These are phyloP conservation scores for Colletotrichum graminicola DNA, from an alignment of 2,329 filamentous ascomycete genomes.

Conservation along the genomic window DNA sequence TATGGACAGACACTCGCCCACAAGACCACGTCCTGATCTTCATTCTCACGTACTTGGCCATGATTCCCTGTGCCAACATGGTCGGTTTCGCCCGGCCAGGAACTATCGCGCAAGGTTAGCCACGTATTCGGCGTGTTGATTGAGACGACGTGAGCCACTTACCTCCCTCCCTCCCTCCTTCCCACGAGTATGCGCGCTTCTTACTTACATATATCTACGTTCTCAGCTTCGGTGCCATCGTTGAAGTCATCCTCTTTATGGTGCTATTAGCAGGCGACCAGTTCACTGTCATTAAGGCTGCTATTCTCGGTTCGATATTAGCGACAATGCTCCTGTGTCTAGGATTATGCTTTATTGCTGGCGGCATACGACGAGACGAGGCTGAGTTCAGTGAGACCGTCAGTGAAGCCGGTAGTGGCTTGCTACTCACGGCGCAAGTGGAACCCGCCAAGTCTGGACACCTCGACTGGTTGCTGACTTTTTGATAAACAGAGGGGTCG, in stretches of 20 bases:
- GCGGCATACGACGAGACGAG: slow-evolving; percentile 76
- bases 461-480: not conserved
- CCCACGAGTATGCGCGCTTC: slow-evolving; percentile 43
- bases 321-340: slow-evolving; percentile 86
- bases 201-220: not conserved
- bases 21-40: slow-evolving; percentile 75
- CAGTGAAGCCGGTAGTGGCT: slow-evolving; percentile 81
- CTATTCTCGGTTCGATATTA: slow-evolving; percentile 85
- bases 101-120: slow-evolving; percentile 75
- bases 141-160: slow-evolving; percentile 64
- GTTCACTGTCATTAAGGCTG: slow-evolving; percentile 83
- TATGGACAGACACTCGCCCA: slow-evolving; percentile 9
- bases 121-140: slow-evolving; percentile 76
- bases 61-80: slow-evolving; percentile 81
- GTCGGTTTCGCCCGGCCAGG: slow-evolving; percentile 80
- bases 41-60: slow-evolving; percentile 79
- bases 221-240: slow-evolving; percentile 73
- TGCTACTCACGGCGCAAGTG: slow-evolving; percentile 82
- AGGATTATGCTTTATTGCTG: slow-evolving; percentile 83
- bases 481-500: slow-evolving; percentile 49
- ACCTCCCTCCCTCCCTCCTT: too few species aligned
- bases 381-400: slow-evolving; percentile 81
- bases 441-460: slow-evolving; percentile 29
- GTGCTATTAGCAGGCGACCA: slow-evolving; percentile 70
- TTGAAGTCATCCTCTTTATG: slow-evolving; percentile 88